A percentile compares a stretch with the other conserved stretches of the same genome.
phyloP scores from a whole-genome alignment of 2,329 filamentous ascomycete species.

The Phialophora verrucosa region DNA sequence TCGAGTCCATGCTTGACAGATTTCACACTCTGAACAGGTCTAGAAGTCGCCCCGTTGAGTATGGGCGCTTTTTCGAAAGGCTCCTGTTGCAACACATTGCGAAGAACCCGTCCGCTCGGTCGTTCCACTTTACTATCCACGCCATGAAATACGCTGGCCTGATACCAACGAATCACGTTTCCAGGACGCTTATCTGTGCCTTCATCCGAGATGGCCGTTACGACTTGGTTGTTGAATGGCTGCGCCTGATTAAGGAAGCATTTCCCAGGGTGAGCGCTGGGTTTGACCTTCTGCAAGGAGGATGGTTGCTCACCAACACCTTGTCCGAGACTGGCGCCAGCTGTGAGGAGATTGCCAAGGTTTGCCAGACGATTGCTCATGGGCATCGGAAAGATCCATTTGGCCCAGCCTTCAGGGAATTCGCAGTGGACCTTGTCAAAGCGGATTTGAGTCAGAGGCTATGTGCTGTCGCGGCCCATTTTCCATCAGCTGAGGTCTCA shows the following conservation, averaged over 20 bases:
- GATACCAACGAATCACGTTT: conserved; percentile 27
- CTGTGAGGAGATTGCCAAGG: conserved; percentile 31
- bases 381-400: conserved; percentile 32
- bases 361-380: conserved; percentile 29
- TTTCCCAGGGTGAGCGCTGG: conserved; percentile 26
- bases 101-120: conserved; percentile 19
- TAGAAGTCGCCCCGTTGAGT: conserved; percentile 32
- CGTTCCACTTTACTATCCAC: conserved; percentile 30
- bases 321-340: conserved; percentile 29
- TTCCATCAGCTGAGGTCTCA: background rate
- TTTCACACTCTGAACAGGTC: conserved; percentile 47
- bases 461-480: conserved; percentile 6
- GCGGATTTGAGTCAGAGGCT: conserved; percentile 25
- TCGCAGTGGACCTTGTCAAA: conserved; percentile 25
- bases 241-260: conserved; percentile 23
- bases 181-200: conserved; percentile 29
- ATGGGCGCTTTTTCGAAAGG: conserved; percentile 25
- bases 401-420: conserved; percentile 19
- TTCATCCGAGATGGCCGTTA: conserved; percentile 31
- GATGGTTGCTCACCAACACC: conserved; percentile 25
- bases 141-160: conserved; percentile 33
- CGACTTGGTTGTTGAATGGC: conserved; percentile 32
- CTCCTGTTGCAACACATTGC: conserved; percentile 24
- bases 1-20: conserved; percentile 46
- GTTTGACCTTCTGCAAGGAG: conserved; percentile 15